Evolutionary conservation across 2,329 filamentous ascomycete genomes (phyloP).

Genomic region (Tolypocladium nubicola): DNA sequence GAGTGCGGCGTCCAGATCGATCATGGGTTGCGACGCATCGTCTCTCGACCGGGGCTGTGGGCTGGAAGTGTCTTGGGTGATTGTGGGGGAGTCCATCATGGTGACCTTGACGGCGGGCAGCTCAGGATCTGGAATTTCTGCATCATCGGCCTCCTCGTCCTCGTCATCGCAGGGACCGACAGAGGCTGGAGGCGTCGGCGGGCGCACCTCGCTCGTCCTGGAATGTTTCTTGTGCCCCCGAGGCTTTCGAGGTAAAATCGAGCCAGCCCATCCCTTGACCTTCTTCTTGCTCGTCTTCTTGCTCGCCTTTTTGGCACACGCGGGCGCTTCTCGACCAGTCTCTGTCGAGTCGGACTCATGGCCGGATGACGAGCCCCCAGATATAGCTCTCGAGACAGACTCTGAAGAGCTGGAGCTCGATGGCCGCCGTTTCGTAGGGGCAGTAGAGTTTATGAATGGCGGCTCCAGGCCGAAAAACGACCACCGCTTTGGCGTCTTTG

Average conservation of each 20-base stretch:
- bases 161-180: slow-evolving; percentile 15
- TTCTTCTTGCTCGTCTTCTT: slow-evolving; percentile 38
- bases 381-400: slow-evolving; percentile 17
- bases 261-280: slow-evolving; percentile 63
- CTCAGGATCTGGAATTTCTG: slow-evolving; percentile 10
- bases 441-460: slow-evolving; percentile 31
- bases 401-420: slow-evolving; percentile 36
- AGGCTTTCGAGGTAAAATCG: slow-evolving; percentile 53
- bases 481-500: slow-evolving; percentile 46
- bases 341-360: slow-evolving; percentile 21
- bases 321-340: slow-evolving; percentile 9
- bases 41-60: slow-evolving; percentile 32
- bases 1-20: slow-evolving; percentile 88
- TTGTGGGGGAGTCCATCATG: slow-evolving; percentile 28
- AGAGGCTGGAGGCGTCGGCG: slow-evolving; percentile 36
- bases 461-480: slow-evolving; percentile 52
- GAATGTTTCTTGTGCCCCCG: slow-evolving; percentile 36
- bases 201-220: slow-evolving; percentile 26
- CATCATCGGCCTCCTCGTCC: slow-evolving; percentile 15
- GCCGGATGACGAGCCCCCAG: slow-evolving; percentile 23
- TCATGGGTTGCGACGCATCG: slow-evolving; percentile 66
- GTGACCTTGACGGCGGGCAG: slow-evolving; percentile 26
- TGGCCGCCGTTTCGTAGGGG: slow-evolving; percentile 35
- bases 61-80: slow-evolving; percentile 9
- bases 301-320: slow-evolving; percentile 15